phyloP scores from a whole-genome alignment of 1,139 yeast genomes.

The Taiozyma sp. region DNA sequence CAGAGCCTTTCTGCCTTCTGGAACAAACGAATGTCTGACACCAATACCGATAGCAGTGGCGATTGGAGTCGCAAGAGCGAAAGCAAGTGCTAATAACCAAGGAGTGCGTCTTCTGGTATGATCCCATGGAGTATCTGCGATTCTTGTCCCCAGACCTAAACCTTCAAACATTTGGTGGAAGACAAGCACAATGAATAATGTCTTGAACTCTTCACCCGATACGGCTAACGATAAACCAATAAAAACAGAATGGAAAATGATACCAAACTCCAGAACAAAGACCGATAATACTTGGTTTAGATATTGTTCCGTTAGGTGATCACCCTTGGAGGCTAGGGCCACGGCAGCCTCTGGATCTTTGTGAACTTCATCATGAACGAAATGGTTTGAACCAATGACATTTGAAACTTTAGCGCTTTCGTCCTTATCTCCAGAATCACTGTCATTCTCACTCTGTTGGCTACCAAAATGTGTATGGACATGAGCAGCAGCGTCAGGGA shows the following conservation, averaged over 20 bases:
- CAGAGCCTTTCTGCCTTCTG: conserved; percentile 59
- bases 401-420: conserved; percentile 2
- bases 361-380: conserved; percentile 43
- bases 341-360: conserved; percentile 46
- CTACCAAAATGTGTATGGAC: conserved; percentile 44
- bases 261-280: conserved; percentile 70
- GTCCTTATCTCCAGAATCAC: conserved; percentile 1
- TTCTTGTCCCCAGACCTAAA: conserved; percentile 81
- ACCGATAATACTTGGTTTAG: conserved; percentile 42
- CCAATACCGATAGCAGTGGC: conserved; percentile 88
- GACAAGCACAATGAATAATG: conserved; percentile 72
- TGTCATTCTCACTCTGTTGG: conserved; percentile 14
- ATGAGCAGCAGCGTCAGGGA: conserved; percentile 35
- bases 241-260: conserved; percentile 75
- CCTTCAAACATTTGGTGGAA: conserved; percentile 95
- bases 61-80: conserved; percentile 74
- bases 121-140: conserved; percentile 66
- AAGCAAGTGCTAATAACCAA: conserved; percentile 53
- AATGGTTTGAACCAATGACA: conserved; percentile 34
- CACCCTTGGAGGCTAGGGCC: conserved; percentile 24
- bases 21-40: conserved; percentile 60
- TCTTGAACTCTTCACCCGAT: conserved; percentile 68
- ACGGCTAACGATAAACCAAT: conserved; percentile 71
- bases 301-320: conserved; percentile 10
- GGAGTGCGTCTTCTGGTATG: conserved; percentile 43